A percentile compares a stretch with the other conserved stretches of the same genome.
These are phyloP conservation scores for Claviceps humidiphila DNA, from an alignment of 2,329 filamentous ascomycete genomes.

Conservation along the genomic window DNA sequence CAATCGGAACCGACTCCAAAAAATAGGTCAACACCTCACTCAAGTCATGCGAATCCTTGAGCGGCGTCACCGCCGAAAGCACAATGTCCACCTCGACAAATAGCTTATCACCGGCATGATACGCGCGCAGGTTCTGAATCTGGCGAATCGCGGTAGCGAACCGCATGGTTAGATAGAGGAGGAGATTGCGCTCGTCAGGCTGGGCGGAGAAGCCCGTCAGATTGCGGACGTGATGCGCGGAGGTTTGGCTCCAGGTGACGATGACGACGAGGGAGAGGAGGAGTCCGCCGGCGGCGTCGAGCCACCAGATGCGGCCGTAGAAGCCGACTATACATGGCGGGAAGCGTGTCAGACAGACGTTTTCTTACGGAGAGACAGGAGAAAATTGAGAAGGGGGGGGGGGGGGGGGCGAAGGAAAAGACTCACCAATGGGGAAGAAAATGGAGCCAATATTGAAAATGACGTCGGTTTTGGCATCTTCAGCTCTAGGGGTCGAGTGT, in stretches of 20 bases:
- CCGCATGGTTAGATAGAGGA: conserved; percentile 86
- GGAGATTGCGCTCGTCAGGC: conserved; percentile 69
- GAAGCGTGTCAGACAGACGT: background rate
- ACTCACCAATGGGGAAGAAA: conserved; percentile 59
- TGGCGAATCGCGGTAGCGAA: conserved; percentile 79
- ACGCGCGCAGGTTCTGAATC: conserved; percentile 75
- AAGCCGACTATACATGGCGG: conserved; percentile 43
- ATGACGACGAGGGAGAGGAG: conserved; percentile 70
- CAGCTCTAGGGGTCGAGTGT: conserved; percentile 21
- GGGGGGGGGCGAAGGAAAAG: background rate
- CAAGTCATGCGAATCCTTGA: conserved; percentile 72
- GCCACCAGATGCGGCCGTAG: conserved; percentile 69
- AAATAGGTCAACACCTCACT: conserved; percentile 70
- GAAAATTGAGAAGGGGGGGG: background rate
- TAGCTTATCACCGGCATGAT: conserved; percentile 74
- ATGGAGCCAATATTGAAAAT: conserved; percentile 87
- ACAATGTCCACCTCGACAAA: conserved; percentile 76
- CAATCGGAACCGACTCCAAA: conserved; percentile 68
- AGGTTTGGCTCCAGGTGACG: conserved; percentile 63
- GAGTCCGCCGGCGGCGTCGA: conserved; percentile 68
- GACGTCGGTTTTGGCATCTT: conserved; percentile 55
- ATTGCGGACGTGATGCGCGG: conserved; percentile 65
- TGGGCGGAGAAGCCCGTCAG: conserved; percentile 66
- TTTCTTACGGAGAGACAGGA: background rate
- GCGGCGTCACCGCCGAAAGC: conserved; percentile 58